Base-by-base conservation (phyloP, 2,329 filamentous ascomycete species). In the Xylariomycetidae sp. region DNA sequence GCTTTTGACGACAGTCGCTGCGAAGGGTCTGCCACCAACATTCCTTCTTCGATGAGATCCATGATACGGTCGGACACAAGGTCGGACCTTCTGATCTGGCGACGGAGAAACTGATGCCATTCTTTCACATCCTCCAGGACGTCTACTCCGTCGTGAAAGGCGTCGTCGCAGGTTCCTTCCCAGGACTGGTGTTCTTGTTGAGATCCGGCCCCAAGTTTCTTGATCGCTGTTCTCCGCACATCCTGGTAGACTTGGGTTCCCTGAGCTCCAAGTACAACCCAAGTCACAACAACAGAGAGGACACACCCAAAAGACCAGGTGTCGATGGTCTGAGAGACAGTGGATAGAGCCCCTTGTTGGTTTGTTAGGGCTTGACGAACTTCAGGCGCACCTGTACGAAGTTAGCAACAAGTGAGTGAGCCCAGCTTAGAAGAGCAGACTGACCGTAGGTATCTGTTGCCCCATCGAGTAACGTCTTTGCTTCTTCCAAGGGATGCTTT, bases 261-360 rank as follows among this genome's bases (percentile, higher is more conserved):
- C 29, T 42, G 37, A 19, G 33, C 27, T 16, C 42, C 42, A 16
- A 45, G 27, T n/a, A 37, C 31, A 10, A 43, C 37, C 39, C 39
- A 45, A 2, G 42, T 45, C 6, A 25, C 39, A 5, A 35, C 39
- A 14, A 44, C 33, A 10, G 39, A 42, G 9, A 44, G 19, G 4
- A 44, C 39, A 23, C 42, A 44, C 1, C 39, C 42, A 22, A 44
- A 40, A 5, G 39, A 45, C 42, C 39, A 45, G 9, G 37, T 45
- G 13, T 45, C 42, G 26, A 45, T 32, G n/a, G 24, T 37, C 13
- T 37, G 31, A 10, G 34, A 25, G 13, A 35, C 28, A 6, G 17
- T 20, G 10, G 18, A 32, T 26, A 14, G 25, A 9, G 25, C 25
- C 20, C 20, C 20, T 23, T 23, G 20, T 23, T 23, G 20, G 20